Conservation (phyloP, 352 stramenopile genomes). For the Phytophthora foliorum region DNA sequence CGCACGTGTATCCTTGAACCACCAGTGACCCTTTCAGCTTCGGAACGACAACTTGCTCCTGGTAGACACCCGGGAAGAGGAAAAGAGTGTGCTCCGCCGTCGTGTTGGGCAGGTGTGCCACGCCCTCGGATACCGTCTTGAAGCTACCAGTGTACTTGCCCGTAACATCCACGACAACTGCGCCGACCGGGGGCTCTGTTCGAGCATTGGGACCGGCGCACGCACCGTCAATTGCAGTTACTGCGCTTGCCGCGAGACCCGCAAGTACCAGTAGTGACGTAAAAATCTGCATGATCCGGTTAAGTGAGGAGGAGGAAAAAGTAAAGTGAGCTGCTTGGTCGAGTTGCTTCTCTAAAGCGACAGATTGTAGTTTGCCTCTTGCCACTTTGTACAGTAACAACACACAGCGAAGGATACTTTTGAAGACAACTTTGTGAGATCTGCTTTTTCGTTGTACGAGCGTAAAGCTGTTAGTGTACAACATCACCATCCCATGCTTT, state of each 20-base stretch:
- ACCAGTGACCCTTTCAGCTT: slow-evolving; percentile 20
- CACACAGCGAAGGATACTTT: not conserved
- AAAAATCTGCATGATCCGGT: slow-evolving; percentile 21
- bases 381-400: not conserved
- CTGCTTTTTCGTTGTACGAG: not conserved
- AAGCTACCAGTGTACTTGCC: slow-evolving; percentile 21
- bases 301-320: slow-evolving; percentile 8
- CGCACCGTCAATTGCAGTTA: slow-evolving; percentile 3
- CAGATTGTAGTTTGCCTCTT: not conserved
- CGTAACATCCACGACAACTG: slow-evolving; percentile 36
- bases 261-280: slow-evolving; percentile 6
- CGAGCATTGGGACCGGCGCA: slow-evolving; percentile 24
- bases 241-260: not conserved
- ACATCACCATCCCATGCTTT: not conserved
- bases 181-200: slow-evolving; percentile 12
- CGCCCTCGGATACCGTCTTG: slow-evolving; percentile 20
- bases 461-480: not conserved
- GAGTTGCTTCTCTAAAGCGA: not conserved
- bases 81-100: slow-evolving; percentile 24
- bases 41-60: slow-evolving; percentile 21
- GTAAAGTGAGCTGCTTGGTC: slow-evolving; percentile 15
- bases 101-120: slow-evolving; percentile 22
- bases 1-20: slow-evolving; percentile 33
- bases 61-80: slow-evolving; percentile 21
- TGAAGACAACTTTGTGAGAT: not conserved